Conservation (phyloP, 2,329 filamentous ascomycete species). For the Fusarium aywerte region DNA sequence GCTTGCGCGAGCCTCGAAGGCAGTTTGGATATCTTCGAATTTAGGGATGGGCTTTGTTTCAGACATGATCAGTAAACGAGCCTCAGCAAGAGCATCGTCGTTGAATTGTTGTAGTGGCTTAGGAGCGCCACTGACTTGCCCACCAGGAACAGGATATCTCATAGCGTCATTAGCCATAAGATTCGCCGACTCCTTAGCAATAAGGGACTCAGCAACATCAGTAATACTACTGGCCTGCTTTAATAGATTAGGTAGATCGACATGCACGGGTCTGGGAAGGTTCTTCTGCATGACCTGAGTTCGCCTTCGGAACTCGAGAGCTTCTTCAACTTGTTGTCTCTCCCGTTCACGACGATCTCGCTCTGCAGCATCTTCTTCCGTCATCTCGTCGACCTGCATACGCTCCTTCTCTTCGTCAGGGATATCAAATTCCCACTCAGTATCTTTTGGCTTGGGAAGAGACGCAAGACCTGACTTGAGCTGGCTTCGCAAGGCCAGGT, state of each 20-base stretch:
- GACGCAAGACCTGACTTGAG: slow-evolving; percentile 80
- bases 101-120: slow-evolving; percentile 71
- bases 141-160: slow-evolving; percentile 76
- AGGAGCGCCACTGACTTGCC: slow-evolving; percentile 71
- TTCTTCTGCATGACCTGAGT: slow-evolving; percentile 91
- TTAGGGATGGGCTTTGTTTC: slow-evolving; percentile 68
- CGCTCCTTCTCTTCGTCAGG: slow-evolving; percentile 82
- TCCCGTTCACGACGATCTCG: slow-evolving; percentile 82
- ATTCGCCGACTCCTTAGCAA: slow-evolving; percentile 80
- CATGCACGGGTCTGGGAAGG: slow-evolving; percentile 77
- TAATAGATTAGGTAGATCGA: slow-evolving; percentile 77
- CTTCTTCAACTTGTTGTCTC: slow-evolving; percentile 76
- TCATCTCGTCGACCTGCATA: slow-evolving; percentile 56
- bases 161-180: slow-evolving; percentile 85
- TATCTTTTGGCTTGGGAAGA: slow-evolving; percentile 91
- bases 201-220: slow-evolving; percentile 73
- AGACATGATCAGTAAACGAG: slow-evolving; percentile 78
- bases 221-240: slow-evolving; percentile 68
- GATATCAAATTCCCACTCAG: slow-evolving; percentile 92
- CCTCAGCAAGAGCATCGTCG: slow-evolving; percentile 77
- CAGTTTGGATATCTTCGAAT: slow-evolving; percentile 62
- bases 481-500: slow-evolving; percentile 74
- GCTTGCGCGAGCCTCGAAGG: slow-evolving; percentile 64
- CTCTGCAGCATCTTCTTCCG: slow-evolving; percentile 72
- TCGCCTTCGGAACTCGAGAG: slow-evolving; percentile 82